These are phyloP conservation scores for Helianthus annuus DNA, from an alignment of 129 eudicot genomes.

Conservation along the genomic window HanXRQr2.0-SUNRISE NC_035442.2:177380917-177381416, in stretches of 20 bases:
- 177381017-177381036: conserved; percentile 5
- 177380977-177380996: conserved; percentile 51
- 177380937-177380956: conserved; percentile 57
- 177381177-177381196: not conserved
- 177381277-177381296: not conserved
- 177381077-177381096: not conserved
- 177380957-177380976: conserved; percentile 79
- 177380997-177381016: conserved; percentile 58
- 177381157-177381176: not conserved
- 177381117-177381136: not conserved
- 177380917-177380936: conserved; percentile 39
- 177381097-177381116: not conserved
- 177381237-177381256: not conserved
- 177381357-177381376: too few species aligned
- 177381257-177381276: not conserved
- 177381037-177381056: not conserved
- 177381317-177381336: too few species aligned
- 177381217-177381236: not conserved
- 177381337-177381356: too few species aligned
- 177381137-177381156: not conserved
- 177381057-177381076: conserved; percentile 4
- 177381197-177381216: not conserved
- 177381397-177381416: too few species aligned
- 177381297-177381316: too few species aligned
- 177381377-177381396: too few species aligned